Evolutionary conservation across 2,329 filamentous ascomycete species (phyloP).

Genomic region (Trichoderma aggressivum): DNA sequence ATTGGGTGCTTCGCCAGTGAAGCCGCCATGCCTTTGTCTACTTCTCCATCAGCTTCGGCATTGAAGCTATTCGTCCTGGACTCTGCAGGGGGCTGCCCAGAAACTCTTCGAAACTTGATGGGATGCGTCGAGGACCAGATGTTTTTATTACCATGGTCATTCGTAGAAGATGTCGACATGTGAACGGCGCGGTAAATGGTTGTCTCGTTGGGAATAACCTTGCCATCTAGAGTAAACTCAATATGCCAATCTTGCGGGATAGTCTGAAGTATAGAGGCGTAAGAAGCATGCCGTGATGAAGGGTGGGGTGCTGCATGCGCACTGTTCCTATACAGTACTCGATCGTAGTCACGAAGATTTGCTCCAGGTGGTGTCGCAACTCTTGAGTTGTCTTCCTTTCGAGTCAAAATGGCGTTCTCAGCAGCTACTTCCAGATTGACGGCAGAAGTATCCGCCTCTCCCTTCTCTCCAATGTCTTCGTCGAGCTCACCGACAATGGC

Average conservation of each 20-base stretch:
- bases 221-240: slow-evolving; percentile 84
- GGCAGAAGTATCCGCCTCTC: slow-evolving; percentile 68
- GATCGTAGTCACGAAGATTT: slow-evolving; percentile 40
- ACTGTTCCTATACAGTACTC: slow-evolving; percentile 38
- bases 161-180: slow-evolving; percentile 47
- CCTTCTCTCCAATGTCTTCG: slow-evolving; percentile 71
- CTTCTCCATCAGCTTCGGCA: slow-evolving; percentile 49
- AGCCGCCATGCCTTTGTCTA: slow-evolving; percentile 63
- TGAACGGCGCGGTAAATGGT: slow-evolving; percentile 96
- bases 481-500: slow-evolving; percentile 89
- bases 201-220: slow-evolving; percentile 82
- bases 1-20: slow-evolving; percentile 80
- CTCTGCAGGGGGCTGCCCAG: slow-evolving; percentile 76
- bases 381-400: slow-evolving; percentile 85
- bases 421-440: slow-evolving; percentile 88
- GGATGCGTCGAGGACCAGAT: slow-evolving; percentile 90
- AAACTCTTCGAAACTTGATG: slow-evolving; percentile 84
- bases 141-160: slow-evolving; percentile 68
- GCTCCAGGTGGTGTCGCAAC: slow-evolving; percentile 75
- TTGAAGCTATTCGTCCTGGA: slow-evolving; percentile 55
- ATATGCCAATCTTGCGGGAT: slow-evolving; percentile 94
- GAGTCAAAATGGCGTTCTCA: slow-evolving; percentile 82
- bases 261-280: slow-evolving; percentile 77
- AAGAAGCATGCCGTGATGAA: slow-evolving; percentile 69
- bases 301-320: slow-evolving; percentile 51